Conservation (phyloP, 208 protist species). For the Vickermania spadyakhi region DNA sequence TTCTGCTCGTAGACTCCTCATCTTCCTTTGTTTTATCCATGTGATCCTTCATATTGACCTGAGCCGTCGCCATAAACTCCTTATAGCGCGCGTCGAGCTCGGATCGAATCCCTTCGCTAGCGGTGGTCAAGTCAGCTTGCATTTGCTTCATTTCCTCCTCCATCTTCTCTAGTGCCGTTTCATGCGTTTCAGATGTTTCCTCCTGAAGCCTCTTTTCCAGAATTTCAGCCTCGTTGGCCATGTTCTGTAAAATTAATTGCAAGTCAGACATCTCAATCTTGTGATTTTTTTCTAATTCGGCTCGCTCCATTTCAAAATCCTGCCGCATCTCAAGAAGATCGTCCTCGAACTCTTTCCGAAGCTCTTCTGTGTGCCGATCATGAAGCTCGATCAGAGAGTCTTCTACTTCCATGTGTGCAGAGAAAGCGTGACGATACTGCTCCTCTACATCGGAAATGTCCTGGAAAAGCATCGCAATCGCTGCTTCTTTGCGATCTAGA, state of each 20-base stretch:
- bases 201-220: constrained; percentile 86
- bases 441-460: constrained; percentile 91
- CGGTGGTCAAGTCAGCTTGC: constrained; percentile 63
- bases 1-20: constrained; percentile 84
- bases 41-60: constrained; percentile 93
- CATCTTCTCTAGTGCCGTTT: constrained; percentile 89
- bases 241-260: constrained; percentile 87
- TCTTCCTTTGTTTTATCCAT: constrained; percentile 93
- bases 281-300: constrained; percentile 78
- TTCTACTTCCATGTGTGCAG: constrained; percentile 87
- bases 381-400: constrained; percentile 89
- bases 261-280: constrained; percentile 71
- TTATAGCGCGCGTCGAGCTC: constrained; percentile 85
- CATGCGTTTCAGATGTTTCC: constrained; percentile 74
- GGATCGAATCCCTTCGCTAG: constrained; percentile 50
- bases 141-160: constrained; percentile 88
- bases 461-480: constrained; percentile 79
- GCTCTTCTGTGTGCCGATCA: constrained; percentile 45
- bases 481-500: constrained; percentile 91
- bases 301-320: constrained; percentile 89
- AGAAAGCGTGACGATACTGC: constrained; percentile 87
- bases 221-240: constrained; percentile 77
- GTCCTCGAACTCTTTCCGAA: constrained; percentile 88
- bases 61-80: constrained; percentile 85
- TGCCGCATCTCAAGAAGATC: constrained; percentile 84